These are phyloP conservation scores for Neocucurbitaria cava DNA, from an alignment of 2,329 filamentous ascomycete species.

Conservation along the genomic window DNA sequence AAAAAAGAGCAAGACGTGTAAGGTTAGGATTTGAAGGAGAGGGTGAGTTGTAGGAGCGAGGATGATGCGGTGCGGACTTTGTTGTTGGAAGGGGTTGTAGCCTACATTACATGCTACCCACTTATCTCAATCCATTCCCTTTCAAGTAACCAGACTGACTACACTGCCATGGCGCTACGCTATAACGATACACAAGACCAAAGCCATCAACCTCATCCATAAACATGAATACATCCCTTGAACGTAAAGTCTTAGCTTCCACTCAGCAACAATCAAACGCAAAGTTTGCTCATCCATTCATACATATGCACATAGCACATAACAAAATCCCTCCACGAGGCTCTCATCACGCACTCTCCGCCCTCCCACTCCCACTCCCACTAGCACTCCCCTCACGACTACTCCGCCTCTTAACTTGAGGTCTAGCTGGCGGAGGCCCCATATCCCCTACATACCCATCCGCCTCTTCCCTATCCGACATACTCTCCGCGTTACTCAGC, in stretches of 20 bases:
- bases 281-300: neutral
- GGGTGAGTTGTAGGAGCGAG: neutral
- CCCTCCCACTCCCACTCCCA: slow-evolving; percentile 7
- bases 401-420: slow-evolving; percentile 8
- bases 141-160: too few species aligned
- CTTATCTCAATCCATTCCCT: too few species aligned
- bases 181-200: too few species aligned
- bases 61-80: too few species aligned
- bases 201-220: neutral
- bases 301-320: neutral
- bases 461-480: slow-evolving; percentile 13
- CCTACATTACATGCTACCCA: too few species aligned
- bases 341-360: slow-evolving; percentile 16
- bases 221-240: neutral
- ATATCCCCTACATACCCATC: slow-evolving; percentile 16
- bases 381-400: slow-evolving; percentile 17
- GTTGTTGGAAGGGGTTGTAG: too few species aligned
- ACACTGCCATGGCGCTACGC: too few species aligned
- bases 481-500: slow-evolving; percentile 38
- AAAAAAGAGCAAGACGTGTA: slow-evolving; percentile 16
- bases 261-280: neutral
- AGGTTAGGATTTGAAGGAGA: neutral
- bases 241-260: neutral
- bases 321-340: neutral
- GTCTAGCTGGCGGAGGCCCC: slow-evolving; percentile 10